These are phyloP conservation scores for Nepenthes gracilis DNA, from an alignment of 148 eudicot species.

Conservation along the genomic window DNA sequence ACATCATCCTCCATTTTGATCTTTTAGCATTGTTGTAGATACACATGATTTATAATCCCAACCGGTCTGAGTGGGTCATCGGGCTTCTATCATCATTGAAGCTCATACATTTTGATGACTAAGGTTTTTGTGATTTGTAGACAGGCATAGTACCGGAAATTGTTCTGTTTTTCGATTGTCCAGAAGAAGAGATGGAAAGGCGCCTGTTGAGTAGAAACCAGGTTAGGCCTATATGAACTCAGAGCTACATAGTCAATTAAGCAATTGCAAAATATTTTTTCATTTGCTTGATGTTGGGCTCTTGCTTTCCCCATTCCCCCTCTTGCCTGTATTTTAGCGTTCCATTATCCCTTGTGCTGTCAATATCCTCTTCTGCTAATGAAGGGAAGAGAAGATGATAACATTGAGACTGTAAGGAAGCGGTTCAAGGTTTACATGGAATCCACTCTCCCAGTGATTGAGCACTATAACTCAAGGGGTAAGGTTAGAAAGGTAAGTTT, in stretches of 20 bases:
- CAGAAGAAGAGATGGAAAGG: conserved; percentile 16
- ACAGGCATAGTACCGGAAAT: conserved; percentile 12
- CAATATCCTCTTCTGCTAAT: neutral
- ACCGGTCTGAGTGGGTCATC: neutral
- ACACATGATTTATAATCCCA: neutral
- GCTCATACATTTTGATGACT: neutral
- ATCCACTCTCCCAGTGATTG: conserved; percentile 8
- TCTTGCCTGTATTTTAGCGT: too few relatives aligned
- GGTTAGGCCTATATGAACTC: neutral
- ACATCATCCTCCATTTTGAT: neutral
- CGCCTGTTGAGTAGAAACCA: conserved; percentile 9
- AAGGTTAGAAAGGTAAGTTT: conserved; percentile 4
- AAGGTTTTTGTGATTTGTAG: neutral
- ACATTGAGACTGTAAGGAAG: conserved; percentile 8
- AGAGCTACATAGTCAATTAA: neutral
- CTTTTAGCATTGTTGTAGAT: neutral
- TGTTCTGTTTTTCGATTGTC: conserved; percentile 15
- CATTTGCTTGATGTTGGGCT: too few relatives aligned
- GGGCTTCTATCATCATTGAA: neutral
- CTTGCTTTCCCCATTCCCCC: too few relatives aligned
- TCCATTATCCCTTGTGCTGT: neutral
- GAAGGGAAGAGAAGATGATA: conserved; percentile 8
- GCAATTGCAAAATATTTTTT: too few relatives aligned
- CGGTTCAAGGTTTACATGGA: conserved; percentile 9
- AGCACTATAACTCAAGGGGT: conserved; percentile 5